Evolutionary conservation across 2,329 filamentous ascomycete species (phyloP), one percentile per base, ranked within the genome.

Genomic region (Curvularia eragrostidis): DNA sequence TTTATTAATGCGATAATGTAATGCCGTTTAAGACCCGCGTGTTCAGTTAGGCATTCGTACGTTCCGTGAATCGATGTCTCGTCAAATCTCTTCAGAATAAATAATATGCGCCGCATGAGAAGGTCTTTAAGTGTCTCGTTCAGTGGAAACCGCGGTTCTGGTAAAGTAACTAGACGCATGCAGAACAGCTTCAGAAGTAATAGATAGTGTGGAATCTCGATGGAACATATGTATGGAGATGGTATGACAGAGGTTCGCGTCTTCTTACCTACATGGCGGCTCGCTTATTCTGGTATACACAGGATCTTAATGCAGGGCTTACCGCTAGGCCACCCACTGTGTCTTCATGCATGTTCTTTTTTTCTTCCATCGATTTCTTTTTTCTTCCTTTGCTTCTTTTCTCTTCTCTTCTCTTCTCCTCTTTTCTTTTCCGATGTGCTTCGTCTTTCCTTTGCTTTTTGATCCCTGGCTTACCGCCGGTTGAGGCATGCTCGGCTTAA

Each of bases 1-100:
- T 18, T 53, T 28, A 5, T 28, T 47, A 21, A 48, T 21, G 18
- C 41, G 28, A 48, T n/a, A 48, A 54, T 38, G 44, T 38, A 39
- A 54, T 43, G 41, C 19, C 41, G 8, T 26, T 26, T 36, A 36
- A 43, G 3, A 24, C 3, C 12, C 2, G 12, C 26, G 6, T 26
- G 13, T n/a, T 26, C 15, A 24, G 1, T 43, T 7, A 43, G 3
- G 7, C 9, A 3, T 13, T 4, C n/a, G 13, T 15, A 34, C n/a
- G 1, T 3, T 26, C 5, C 19, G 7, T n/a, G 13, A 26, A 9
- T 10, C 24, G 13, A 43, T 8, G 41, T 43, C 23, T 26, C 9
- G 4, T 15, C 13, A 24, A 42, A 10, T 15, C 4, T 8, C 5
- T 24, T n/a, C 12, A 1, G 24, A 34, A 6, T 13, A 15, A 15